Conservation (phyloP, 1,284 basidiomycete species). For the Cutaneotrichosporon sp. region DNA sequence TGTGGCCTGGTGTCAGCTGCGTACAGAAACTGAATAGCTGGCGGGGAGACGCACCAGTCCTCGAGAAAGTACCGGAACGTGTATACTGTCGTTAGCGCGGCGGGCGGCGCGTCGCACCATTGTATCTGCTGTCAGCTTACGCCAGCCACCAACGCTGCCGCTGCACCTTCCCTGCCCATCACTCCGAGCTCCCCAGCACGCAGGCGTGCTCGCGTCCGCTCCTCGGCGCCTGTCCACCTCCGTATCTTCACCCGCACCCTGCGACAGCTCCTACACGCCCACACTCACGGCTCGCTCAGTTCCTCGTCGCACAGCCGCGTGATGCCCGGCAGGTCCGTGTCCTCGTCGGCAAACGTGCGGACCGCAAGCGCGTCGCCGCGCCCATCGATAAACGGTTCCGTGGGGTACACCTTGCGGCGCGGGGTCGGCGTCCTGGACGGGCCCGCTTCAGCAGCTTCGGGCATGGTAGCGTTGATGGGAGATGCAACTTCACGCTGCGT, state of each 20-base stretch:
- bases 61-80: constrained; percentile 81
- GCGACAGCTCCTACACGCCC: neutral
- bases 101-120: constrained; percentile 6
- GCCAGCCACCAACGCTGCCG: neutral
- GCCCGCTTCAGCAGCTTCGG: neutral
- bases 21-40: neutral
- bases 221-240: too few relatives aligned
- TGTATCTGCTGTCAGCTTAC: constrained; percentile 11
- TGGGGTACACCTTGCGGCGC: neutral
- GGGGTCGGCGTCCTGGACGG: neutral
- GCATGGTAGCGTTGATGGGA: constrained; percentile 6
- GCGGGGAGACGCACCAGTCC: constrained; percentile 67
- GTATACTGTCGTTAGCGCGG: constrained; percentile 38
- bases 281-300: constrained; percentile 90
- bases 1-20: constrained; percentile 77
- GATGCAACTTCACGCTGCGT: neutral
- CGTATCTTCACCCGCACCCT: too few relatives aligned
- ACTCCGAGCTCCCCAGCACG: neutral
- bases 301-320: constrained; percentile 87
- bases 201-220: neutral
- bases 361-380: constrained; percentile 35
- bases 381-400: constrained; percentile 20
- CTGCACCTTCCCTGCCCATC: neutral
- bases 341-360: constrained; percentile 50
- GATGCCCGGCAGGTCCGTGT: constrained; percentile 74